Conservation (phyloP, 208 protist genomes). For the Trichomonas vaginalis region DNA sequence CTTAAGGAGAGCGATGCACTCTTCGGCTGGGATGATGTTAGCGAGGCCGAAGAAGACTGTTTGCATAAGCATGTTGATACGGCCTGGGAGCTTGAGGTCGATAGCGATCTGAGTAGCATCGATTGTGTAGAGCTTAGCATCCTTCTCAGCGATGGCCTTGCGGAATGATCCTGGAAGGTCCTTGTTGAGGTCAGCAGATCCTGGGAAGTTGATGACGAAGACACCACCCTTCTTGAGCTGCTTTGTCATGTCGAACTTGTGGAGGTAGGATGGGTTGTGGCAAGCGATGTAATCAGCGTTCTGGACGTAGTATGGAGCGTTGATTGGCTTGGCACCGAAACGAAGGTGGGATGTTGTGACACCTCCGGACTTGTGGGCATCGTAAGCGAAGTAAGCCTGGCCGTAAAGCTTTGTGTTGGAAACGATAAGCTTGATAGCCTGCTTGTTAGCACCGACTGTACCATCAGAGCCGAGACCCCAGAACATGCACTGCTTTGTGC, state of each 20-base stretch:
- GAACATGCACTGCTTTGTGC: too few relatives aligned
- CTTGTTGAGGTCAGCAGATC: slow-evolving; percentile 35
- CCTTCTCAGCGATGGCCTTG: slow-evolving; percentile 28
- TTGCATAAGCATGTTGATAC: slow-evolving; percentile 58
- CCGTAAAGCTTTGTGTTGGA: slow-evolving; percentile 41
- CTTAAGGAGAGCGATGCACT: slow-evolving; percentile 37
- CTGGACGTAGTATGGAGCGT: slow-evolving; percentile 41
- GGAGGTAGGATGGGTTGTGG: slow-evolving; percentile 47
- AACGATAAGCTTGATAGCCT: slow-evolving; percentile 54
- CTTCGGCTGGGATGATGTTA: slow-evolving; percentile 34
- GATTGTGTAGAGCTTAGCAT: slow-evolving; percentile 37
- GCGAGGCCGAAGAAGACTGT: slow-evolving; percentile 52
- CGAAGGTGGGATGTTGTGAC: slow-evolving; percentile 43
- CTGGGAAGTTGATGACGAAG: slow-evolving; percentile 47
- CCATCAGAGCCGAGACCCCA: slow-evolving; percentile 43
- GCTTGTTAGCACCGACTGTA: slow-evolving; percentile 54
- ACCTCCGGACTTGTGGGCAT: slow-evolving; percentile 17
- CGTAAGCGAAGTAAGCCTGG: slow-evolving; percentile 34
- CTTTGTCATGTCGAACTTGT: slow-evolving; percentile 42
- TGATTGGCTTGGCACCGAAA: slow-evolving; percentile 48
- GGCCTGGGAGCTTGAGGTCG: slow-evolving; percentile 21
- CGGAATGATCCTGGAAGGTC: slow-evolving; percentile 37
- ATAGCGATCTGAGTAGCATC: slow-evolving; percentile 41
- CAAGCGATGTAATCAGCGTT: slow-evolving; percentile 50
- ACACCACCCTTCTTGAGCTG: slow-evolving; percentile 21